Conservation (phyloP, 495 filamentous ascomycete species). For the Gamarada debralockiae region DNA sequence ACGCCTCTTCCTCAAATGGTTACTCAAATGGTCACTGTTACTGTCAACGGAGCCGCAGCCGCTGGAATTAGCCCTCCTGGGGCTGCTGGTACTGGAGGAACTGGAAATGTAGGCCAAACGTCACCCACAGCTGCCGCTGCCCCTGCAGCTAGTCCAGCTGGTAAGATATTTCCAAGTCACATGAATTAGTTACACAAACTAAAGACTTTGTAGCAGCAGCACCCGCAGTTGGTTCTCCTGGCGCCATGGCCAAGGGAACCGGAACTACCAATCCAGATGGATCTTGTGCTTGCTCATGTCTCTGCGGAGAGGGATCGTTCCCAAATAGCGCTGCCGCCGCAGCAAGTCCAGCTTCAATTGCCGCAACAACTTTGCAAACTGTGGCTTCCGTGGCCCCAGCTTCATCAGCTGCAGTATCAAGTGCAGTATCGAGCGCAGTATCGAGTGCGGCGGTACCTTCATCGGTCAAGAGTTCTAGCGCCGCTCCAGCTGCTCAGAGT, state of each 20-base stretch:
- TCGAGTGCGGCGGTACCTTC: slow-evolving; percentile 7
- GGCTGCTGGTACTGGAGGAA: slow-evolving; percentile 1
- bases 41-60: slow-evolving; percentile 19
- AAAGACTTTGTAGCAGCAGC: slow-evolving; percentile 7
- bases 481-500: not conserved
- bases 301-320: slow-evolving; percentile 52
- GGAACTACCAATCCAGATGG: slow-evolving; percentile 29
- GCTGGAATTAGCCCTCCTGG: slow-evolving; percentile 9
- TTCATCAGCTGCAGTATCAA: slow-evolving; percentile 4
- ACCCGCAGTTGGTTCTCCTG: slow-evolving; percentile 13
- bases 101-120: not conserved
- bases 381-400: not conserved
- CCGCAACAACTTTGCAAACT: not conserved
- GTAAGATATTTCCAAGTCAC: not conserved
- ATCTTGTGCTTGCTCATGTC: slow-evolving; percentile 54
- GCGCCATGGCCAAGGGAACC: slow-evolving; percentile 24
- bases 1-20: slow-evolving; percentile 38
- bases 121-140: slow-evolving; percentile 1
- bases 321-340: slow-evolving; percentile 3
- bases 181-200: no score
- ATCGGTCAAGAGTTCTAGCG: not conserved
- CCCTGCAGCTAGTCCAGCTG: slow-evolving; percentile 4
- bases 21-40: slow-evolving; percentile 27
- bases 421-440: slow-evolving; percentile 7
- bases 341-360: not conserved